phyloP scores from a whole-genome alignment of 495 filamentous ascomycete genomes.

The Xylaria curta region DNA sequence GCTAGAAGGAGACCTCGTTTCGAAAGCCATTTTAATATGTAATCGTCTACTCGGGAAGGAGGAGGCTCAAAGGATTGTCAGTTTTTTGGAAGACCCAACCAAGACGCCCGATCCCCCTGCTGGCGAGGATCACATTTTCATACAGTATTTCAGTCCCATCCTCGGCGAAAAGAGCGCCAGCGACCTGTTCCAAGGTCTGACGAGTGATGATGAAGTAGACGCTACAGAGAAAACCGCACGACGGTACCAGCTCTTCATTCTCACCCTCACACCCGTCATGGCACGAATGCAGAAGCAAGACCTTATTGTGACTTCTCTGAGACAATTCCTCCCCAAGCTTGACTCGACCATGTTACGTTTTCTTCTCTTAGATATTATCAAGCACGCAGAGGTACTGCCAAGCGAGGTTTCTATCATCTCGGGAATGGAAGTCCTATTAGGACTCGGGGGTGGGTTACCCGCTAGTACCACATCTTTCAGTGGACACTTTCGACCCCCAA shows the following conservation, averaged over 20 bases:
- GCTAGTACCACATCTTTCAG: neutral
- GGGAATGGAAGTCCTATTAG: neutral
- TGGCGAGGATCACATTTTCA: neutral
- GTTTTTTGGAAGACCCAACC: neutral
- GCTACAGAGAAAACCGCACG: neutral
- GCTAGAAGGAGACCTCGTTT: neutral
- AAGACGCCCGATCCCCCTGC: neutral
- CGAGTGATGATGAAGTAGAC: neutral
- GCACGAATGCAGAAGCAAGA: neutral
- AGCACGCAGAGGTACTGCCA: neutral
- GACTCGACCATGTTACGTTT: neutral
- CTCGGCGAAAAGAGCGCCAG: too few relatives aligned
- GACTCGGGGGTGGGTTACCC: neutral
- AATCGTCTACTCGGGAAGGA: neutral
- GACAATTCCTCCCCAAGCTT: neutral
- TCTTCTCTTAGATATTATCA: neutral
- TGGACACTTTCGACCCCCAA: neutral
- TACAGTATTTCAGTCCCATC: too few relatives aligned
- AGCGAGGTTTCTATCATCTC: neutral
- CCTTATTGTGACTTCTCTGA: neutral
- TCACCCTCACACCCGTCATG: neutral
- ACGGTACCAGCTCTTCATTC: neutral
- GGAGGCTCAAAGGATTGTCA: neutral
- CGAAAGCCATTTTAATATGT: neutral
- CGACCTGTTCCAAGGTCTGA: too few relatives aligned